phyloP scores from a whole-genome alignment of 805 yeast species.

The Limtongia smithiae region DNA sequence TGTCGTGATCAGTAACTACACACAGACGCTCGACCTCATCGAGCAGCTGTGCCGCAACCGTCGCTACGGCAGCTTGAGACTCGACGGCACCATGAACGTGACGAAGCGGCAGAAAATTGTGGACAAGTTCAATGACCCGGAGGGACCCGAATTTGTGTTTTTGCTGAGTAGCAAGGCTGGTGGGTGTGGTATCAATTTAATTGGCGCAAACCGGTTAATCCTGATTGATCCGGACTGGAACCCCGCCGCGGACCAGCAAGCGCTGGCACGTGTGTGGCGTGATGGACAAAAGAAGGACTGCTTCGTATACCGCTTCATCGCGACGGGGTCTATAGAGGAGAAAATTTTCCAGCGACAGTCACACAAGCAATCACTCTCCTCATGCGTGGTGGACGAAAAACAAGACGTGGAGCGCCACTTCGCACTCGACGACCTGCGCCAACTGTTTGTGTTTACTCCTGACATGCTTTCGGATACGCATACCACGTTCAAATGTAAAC shows the following conservation, averaged over 20 bases:
- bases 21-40: conserved; percentile 87
- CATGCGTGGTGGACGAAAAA: conserved; percentile 95
- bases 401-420: conserved; percentile 92
- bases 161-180: conserved; percentile 94
- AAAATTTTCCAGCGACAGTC: conserved; percentile 94
- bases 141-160: conserved; percentile 81
- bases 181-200: conserved; percentile 95
- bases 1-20: conserved; percentile 89
- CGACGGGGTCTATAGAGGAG: conserved; percentile 94
- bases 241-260: conserved; percentile 98
- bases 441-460: conserved; percentile 66
- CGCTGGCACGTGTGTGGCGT: conserved; percentile 96
- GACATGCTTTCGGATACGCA: conserved; percentile 84
- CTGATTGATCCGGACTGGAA: conserved; percentile 95
- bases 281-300: conserved; percentile 98
- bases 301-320: conserved; percentile 86
- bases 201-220: conserved; percentile 90
- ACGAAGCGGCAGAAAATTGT: conserved; percentile 91
- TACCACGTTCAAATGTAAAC: conserved; percentile 80
- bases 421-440: conserved; percentile 73
- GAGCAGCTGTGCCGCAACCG: conserved; percentile 77
- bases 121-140: conserved; percentile 86
- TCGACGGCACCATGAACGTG: conserved; percentile 91
- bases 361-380: conserved; percentile 85
- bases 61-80: conserved; percentile 69